Base-by-base conservation (phyloP, 371 early-diverging fungal species). In the Choanephora cucurbitarum region DNA sequence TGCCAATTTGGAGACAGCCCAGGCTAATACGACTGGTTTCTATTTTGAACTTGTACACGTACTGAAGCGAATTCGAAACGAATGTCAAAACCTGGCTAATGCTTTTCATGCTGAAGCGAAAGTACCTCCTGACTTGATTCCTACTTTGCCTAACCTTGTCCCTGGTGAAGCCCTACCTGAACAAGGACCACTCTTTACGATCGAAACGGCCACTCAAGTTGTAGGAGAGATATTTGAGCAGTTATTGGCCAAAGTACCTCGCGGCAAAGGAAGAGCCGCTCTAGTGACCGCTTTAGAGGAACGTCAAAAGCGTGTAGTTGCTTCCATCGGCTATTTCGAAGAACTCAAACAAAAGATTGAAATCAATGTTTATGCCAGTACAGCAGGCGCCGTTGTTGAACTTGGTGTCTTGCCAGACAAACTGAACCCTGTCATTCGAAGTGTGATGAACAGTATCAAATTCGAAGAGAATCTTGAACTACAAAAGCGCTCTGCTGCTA, bases 381-480 rank as follows among this genome's bases (percentile, higher is more conserved):
- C 89, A 22, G 91, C 96, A 7, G 84, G 91, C 0, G 95, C 97
- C 1, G 84, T 93, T 3, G 87, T 94, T 5, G 82, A 86, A 14
- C 60, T 95, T 13, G 92, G 91, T 10, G 73, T 67, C 1, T 70
- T 97, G 11, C 97, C 97, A 5, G 52, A 79, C 1, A 95, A 93
- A 65, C 80, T 95, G 11, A 94, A 90, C 56, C 89, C 91, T 3
- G 75, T 98, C 11, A 85, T 97, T 45, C 85, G 93, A 19, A 77
- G 91, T 46, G 75, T 98, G 22, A 97, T 96, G 95, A 86, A 89
- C 55, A 83, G 91, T 11, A 82, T 97, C 51, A 92, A 95, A 55
- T 80, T 79, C 49, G 95, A 95, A 64, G 83, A 81, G 43, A 90
- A 87, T 45, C 57, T 71, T 7, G 86, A 88, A 34, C 66, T 93